phyloP scores from a whole-genome alignment of 2,329 filamentous ascomycete genomes.

The Cordyceps javanica region DNA sequence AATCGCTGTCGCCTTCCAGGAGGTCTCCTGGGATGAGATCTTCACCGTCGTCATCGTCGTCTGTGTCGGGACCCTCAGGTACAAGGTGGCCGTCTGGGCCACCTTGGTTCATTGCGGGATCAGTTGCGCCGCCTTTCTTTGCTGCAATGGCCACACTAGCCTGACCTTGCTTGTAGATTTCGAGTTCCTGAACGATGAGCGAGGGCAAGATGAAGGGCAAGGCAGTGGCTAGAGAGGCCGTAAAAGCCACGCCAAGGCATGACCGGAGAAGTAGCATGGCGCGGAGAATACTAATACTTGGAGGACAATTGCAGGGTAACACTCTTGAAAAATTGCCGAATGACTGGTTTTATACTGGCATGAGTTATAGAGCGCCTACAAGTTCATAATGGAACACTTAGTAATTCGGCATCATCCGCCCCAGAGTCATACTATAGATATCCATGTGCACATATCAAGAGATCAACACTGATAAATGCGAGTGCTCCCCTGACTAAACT shows the following conservation, averaged over 20 bases:
- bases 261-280: background rate
- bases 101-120: background rate
- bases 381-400: background rate
- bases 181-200: background rate
- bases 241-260: background rate
- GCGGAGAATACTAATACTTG: too few relatives aligned
- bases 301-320: background rate
- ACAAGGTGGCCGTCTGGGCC: background rate
- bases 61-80: background rate
- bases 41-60: background rate
- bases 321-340: background rate
- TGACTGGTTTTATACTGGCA: background rate
- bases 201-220: background rate
- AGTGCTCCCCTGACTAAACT: background rate
- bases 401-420: background rate
- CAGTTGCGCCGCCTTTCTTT: too few relatives aligned
- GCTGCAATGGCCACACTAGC: too few relatives aligned
- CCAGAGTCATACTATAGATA: background rate
- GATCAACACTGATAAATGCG: background rate
- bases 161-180: background rate
- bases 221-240: background rate
- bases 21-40: background rate
- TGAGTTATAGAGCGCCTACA: background rate
- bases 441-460: background rate
- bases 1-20: constrained; percentile 1